Conservation (phyloP, 495 filamentous ascomycete species). For the Pyrenula aspistea region DNA sequence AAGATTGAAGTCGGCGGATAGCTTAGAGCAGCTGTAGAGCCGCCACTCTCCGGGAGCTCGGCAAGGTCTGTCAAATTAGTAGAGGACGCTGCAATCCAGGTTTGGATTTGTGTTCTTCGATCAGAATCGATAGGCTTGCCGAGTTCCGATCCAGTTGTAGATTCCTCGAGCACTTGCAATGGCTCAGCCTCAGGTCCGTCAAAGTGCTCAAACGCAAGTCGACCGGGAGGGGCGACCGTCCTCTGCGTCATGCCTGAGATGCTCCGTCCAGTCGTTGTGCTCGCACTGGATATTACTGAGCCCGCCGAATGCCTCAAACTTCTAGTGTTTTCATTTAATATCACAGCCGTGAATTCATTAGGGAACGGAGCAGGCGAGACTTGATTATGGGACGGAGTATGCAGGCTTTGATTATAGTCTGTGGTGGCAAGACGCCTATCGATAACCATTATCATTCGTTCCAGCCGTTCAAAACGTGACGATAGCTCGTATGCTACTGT, state of each 20-base stretch:
- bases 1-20: not conserved
- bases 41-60: not conserved
- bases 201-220: not conserved
- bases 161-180: not conserved
- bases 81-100: not conserved
- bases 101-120: not conserved
- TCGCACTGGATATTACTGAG: not conserved
- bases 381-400: not conserved
- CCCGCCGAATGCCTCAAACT: not conserved
- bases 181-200: not conserved
- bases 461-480: not conserved
- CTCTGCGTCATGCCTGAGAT: not conserved
- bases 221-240: not conserved
- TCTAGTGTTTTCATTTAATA: not conserved
- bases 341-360: not conserved
- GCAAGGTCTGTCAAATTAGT: not conserved
- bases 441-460: not conserved
- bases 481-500: not conserved
- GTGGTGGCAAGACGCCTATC: not conserved
- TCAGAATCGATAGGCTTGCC: not conserved
- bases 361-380: not conserved
- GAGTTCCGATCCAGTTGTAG: not conserved
- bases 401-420: not conserved
- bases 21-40: not conserved
- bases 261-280: not conserved